Evolutionary conservation across 495 filamentous ascomycete species (phyloP).

Genomic region (Hyaloscypha variabilis): DNA sequence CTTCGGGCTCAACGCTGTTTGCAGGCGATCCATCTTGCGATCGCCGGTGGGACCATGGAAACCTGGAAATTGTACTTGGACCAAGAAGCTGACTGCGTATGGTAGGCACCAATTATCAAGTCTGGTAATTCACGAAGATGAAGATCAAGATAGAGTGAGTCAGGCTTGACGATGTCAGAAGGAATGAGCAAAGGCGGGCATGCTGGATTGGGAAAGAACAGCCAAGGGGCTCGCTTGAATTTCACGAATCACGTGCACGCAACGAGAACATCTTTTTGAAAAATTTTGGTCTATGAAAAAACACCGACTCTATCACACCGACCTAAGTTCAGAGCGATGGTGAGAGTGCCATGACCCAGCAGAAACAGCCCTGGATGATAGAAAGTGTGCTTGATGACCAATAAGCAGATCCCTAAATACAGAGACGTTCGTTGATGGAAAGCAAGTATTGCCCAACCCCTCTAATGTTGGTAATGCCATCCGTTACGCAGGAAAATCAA

Average conservation of each 20-base stretch:
- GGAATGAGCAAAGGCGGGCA: neutral
- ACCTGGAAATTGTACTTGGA: neutral
- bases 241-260: neutral
- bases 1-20: neutral
- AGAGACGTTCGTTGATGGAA: conserved; percentile 23
- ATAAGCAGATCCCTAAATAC: conserved; percentile 32
- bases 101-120: neutral
- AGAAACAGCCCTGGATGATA: conserved; percentile 24
- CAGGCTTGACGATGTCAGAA: neutral
- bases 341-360: conserved; percentile 14
- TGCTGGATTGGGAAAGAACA: neutral
- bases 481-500: conserved; percentile 27
- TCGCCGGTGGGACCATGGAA: too few relatives aligned
- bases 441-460: conserved; percentile 31
- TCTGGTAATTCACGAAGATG: neutral
- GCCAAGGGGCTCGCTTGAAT: conserved; percentile 2
- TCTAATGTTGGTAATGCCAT: conserved; percentile 32
- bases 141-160: neutral
- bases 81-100: neutral
- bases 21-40: neutral
- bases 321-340: conserved; percentile 16
- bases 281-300: conserved; percentile 29
- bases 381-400: conserved; percentile 24
- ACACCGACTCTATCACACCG: conserved; percentile 14
- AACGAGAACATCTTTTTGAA: neutral